phyloP scores from a whole-genome alignment of 768 basidiomycete species.

The Lentinula lateritia region DNA sequence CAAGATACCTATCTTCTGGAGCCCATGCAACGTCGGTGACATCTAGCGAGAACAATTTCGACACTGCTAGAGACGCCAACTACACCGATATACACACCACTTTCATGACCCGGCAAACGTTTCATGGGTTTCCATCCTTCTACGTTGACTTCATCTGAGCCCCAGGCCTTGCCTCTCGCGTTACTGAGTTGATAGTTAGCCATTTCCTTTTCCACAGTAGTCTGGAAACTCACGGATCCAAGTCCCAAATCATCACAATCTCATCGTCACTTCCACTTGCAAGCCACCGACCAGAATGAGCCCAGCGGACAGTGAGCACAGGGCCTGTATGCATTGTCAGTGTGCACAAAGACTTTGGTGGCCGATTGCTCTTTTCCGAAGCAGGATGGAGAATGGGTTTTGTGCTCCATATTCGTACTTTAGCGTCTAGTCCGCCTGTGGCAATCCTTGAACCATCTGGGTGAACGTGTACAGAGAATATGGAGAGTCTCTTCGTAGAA shows the following conservation, averaged over 20 bases:
- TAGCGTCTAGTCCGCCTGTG: constrained; percentile 95
- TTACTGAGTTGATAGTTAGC: constrained; percentile 35
- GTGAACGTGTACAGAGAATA: constrained; percentile 92
- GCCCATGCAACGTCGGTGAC: constrained; percentile 96
- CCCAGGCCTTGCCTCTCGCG: constrained; percentile 86
- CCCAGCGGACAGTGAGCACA: constrained; percentile 89
- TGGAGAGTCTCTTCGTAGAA: constrained; percentile 66
- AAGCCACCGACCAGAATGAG: constrained; percentile 87
- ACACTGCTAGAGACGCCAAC: neutral
- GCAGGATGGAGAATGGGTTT: constrained; percentile 82
- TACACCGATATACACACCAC: constrained; percentile 49
- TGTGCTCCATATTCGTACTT: constrained; percentile 96
- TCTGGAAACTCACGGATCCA: constrained; percentile 72
- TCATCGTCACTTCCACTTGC: constrained; percentile 96
- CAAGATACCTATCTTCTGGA: constrained; percentile 85
- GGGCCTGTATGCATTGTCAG: constrained; percentile 92
- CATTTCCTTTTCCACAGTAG: constrained; percentile 5
- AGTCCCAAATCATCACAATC: constrained; percentile 95
- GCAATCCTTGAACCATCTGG: constrained; percentile 95
- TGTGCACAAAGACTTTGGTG: constrained; percentile 86
- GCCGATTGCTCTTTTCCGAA: constrained; percentile 59
- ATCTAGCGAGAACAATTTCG: constrained; percentile 42
- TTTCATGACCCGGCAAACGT: constrained; percentile 89
- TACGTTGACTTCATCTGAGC: constrained; percentile 91
- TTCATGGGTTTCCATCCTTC: constrained; percentile 97